Evolutionary conservation across 2,329 filamentous ascomycete species (phyloP).

Genomic region (Clathrospora elynae): DNA sequence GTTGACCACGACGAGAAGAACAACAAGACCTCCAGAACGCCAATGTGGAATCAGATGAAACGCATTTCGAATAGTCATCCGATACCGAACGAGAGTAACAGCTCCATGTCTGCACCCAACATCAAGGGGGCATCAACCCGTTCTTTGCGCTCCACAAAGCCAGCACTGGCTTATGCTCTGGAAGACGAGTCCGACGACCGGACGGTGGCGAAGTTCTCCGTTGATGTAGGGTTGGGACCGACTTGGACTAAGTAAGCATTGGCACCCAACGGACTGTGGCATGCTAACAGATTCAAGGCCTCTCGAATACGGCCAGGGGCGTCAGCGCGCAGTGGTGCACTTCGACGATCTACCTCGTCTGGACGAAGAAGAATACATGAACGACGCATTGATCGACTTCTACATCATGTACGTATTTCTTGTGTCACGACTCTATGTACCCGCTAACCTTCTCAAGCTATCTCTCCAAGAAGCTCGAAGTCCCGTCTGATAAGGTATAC

Average conservation of each 20-base stretch:
- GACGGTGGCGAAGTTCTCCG: conserved; percentile 26
- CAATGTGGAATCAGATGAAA: background rate
- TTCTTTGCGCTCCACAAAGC: conserved; percentile 16
- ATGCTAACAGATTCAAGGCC: conserved; percentile 48
- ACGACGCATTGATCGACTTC: conserved; percentile 90
- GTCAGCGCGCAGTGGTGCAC: conserved; percentile 68
- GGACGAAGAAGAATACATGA: conserved; percentile 83
- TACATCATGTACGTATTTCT: conserved; percentile 65
- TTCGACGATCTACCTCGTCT: conserved; percentile 75
- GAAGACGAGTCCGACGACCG: background rate
- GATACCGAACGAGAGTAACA: background rate
- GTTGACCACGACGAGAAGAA: background rate
- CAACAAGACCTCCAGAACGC: conserved; percentile 1
- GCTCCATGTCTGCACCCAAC: background rate
- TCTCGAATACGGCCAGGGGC: conserved; percentile 66
- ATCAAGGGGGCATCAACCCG: conserved; percentile 8
- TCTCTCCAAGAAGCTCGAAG: conserved; percentile 44
- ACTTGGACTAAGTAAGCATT: conserved; percentile 34
- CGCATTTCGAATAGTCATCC: background rate
- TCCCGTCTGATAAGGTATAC: conserved; percentile 69
- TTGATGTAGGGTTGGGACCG: conserved; percentile 31
- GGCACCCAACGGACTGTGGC: background rate
- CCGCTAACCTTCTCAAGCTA: conserved; percentile 22
- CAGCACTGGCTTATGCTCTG: conserved; percentile 6
- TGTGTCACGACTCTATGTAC: background rate